Conservation (phyloP, 371 early-diverging fungal genomes). For the Mucor plumbeus region DNA sequence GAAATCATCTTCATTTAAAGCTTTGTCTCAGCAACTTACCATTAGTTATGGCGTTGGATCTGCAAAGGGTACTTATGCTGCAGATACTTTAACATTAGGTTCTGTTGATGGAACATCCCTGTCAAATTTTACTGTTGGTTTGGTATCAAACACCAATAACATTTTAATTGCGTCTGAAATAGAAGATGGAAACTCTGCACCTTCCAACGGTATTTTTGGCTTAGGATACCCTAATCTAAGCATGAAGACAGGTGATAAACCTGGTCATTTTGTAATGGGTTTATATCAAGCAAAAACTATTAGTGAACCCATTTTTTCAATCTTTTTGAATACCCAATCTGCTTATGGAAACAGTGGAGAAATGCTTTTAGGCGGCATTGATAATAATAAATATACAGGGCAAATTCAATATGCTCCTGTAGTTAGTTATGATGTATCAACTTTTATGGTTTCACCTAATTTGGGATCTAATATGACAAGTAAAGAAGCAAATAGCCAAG, state of each 20-base stretch:
- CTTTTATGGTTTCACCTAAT: constrained; percentile 11
- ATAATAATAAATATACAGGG: constrained; percentile 56
- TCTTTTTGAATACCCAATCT: constrained; percentile 38
- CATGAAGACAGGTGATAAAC: constrained; percentile 32
- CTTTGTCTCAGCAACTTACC: constrained; percentile 24
- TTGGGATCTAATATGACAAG: constrained; percentile 10
- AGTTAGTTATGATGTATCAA: constrained; percentile 25
- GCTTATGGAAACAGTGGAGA: constrained; percentile 54
- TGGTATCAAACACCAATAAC: background rate
- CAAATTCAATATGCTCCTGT: constrained; percentile 55
- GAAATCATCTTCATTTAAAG: constrained; percentile 39
- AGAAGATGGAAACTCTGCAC: constrained; percentile 28
- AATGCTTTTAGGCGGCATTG: constrained; percentile 64
- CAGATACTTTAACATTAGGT: constrained; percentile 36
- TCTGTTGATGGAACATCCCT: constrained; percentile 14
- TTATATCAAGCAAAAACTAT: constrained; percentile 40
- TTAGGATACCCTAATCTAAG: constrained; percentile 58
- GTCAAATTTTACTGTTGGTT: constrained; percentile 1
- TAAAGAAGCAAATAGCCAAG: background rate
- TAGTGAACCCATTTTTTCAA: constrained; percentile 45
- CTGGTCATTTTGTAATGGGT: constrained; percentile 51
- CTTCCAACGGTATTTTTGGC: constrained; percentile 54
- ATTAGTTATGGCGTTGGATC: constrained; percentile 51
- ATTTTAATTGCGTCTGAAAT: background rate
- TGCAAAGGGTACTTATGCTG: constrained; percentile 46